Base-by-base conservation (phyloP, 805 yeast genomes). In the Yarrowia sp. region DNA sequence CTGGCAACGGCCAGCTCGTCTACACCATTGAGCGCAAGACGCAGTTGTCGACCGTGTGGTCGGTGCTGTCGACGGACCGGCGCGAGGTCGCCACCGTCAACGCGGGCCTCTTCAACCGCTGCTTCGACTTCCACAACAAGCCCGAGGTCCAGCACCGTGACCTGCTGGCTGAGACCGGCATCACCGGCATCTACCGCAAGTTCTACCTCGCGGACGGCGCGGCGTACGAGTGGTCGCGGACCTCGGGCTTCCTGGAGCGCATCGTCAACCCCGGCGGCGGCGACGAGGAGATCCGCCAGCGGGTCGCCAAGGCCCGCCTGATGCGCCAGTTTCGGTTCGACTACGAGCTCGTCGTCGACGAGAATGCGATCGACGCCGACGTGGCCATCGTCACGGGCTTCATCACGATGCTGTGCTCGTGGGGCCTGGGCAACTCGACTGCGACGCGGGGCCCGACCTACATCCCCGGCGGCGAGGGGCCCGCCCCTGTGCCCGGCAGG, bases 341-440 rank as follows among this genome's bases (percentile, higher is more conserved):
- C 69, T 85, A 80, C 72, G 87, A 84, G 71, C 65, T 84, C 63
- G 70, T 80, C 32, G 70, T 84, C 25, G 86, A 84, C 69, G 80
- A 76, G 56, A 59, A 68, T 1, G 74, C 76, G 65, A 72, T 82
- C 25, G 84, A 81, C 67, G 69, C 74, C n/a, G 81, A 81, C 62
- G 73, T 79, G 41, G 86, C 82, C 2, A 69, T 85, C 58, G 81
- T 84, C n/a, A 83, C 88, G 6, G 86, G 80, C 0, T 84, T 84
- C 66, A 71, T 82, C 61, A 77, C 86, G 18, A 83, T 84, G 85
- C 75, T 82, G 73, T 81, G 87, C n/a, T 84, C 83, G 71, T 84
- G 89, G 89, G 84, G 84, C 21, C 70, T 76, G 55, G 85, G 84
- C 58, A 81, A 77, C 68, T 73, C 73, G 64, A 81, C 84, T 14